Conservation (phyloP, 345 rosid species). For the Boechera stricta region DNA sequence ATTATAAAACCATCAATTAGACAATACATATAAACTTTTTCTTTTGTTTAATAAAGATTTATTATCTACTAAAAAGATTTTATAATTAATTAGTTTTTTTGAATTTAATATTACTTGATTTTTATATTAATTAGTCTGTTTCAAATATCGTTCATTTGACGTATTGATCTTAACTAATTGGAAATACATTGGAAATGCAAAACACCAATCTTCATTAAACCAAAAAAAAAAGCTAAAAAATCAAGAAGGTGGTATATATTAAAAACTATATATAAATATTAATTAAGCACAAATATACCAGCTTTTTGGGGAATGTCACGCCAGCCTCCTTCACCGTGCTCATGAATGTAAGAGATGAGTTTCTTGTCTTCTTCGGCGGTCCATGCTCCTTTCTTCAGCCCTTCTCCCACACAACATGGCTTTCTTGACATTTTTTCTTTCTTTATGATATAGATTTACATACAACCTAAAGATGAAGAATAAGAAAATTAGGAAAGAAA, state of each 20-base stretch:
- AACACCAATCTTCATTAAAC: no score
- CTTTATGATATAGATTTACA: neutral
- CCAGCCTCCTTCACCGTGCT: constrained; percentile 49
- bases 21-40: neutral
- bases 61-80: no score
- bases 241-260: neutral
- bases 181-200: no score
- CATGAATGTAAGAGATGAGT: constrained; percentile 43
- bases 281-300: constrained; percentile 23
- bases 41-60: neutral
- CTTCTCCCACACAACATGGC: constrained; percentile 49
- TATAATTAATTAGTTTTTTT: no score
- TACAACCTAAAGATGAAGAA: neutral
- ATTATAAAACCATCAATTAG: constrained; percentile 5
- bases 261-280: neutral
- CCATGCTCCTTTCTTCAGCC: constrained; percentile 49
- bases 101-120: no score
- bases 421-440: constrained; percentile 39
- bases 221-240: no score
- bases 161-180: no score
- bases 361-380: constrained; percentile 45
- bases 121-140: no score
- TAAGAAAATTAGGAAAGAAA: neutral
- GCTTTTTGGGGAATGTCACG: constrained; percentile 48
- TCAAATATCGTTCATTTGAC: no score